phyloP scores from a whole-genome alignment of 73 alveolate genomes.

The Stentor roeselii region DNA sequence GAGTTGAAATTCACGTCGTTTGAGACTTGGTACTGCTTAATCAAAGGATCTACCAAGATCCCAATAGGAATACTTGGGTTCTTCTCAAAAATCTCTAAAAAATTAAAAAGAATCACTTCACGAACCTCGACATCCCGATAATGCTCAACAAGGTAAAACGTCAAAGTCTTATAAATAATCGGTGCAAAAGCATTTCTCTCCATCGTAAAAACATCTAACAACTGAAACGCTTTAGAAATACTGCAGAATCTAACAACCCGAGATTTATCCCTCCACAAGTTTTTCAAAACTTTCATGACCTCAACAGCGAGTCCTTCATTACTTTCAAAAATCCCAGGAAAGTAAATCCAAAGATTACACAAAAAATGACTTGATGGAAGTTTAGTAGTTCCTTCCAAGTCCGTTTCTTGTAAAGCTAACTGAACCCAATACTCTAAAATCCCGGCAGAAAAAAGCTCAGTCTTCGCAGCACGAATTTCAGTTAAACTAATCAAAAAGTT shows the following conservation, averaged over 20 bases:
- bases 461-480: slow-evolving; percentile 34
- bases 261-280: slow-evolving; percentile 65
- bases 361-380: slow-evolving; percentile 70
- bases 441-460: slow-evolving; percentile 56
- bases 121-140: slow-evolving; percentile 82
- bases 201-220: slow-evolving; percentile 71
- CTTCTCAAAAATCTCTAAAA: slow-evolving; percentile 65
- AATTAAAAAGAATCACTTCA: slow-evolving; percentile 84
- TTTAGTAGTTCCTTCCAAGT: slow-evolving; percentile 36
- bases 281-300: slow-evolving; percentile 49
- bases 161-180: slow-evolving; percentile 75
- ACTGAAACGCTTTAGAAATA: slow-evolving; percentile 52
- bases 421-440: slow-evolving; percentile 74
- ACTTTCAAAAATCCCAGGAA: slow-evolving; percentile 52
- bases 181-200: slow-evolving; percentile 96
- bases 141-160: slow-evolving; percentile 90
- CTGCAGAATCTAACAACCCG: slow-evolving; percentile 52
- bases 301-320: slow-evolving; percentile 56
- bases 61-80: slow-evolving; percentile 91
- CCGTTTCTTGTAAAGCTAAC: slow-evolving; percentile 63
- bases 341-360: slow-evolving; percentile 64
- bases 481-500: slow-evolving; percentile 43
- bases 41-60: slow-evolving; percentile 89
- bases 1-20: slow-evolving; percentile 83
- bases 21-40: slow-evolving; percentile 76